Percentiles rank a stretch among this genome's conserved stretches.
Evolutionary conservation across 352 stramenopile species (phyloP).

Genomic region (Globisporangium okanoganense): DNA sequence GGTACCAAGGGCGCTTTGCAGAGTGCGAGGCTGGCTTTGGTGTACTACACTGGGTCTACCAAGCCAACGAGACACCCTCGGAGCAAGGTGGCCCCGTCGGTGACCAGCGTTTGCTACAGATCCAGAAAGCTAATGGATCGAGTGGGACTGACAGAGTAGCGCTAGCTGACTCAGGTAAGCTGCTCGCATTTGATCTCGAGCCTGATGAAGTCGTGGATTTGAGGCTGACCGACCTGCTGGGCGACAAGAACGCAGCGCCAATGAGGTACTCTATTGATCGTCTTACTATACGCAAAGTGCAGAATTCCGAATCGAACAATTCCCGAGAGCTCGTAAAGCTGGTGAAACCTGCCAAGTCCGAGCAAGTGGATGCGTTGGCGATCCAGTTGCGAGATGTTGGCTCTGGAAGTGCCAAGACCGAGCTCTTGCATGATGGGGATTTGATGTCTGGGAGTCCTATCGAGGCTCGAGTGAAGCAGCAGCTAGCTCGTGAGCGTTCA

Average conservation of each 20-base stretch:
- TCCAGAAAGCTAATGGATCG: not conserved
- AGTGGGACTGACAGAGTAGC: not conserved
- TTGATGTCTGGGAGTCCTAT: constrained; percentile 6
- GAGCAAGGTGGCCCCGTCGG: no score
- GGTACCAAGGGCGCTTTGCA: not conserved
- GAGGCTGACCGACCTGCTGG: not conserved
- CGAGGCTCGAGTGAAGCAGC: not conserved
- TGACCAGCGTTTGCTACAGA: not conserved
- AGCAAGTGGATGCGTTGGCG: not conserved
- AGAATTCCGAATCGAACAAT: not conserved
- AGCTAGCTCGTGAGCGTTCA: not conserved
- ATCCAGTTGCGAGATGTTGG: not conserved
- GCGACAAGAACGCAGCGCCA: not conserved
- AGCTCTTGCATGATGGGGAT: constrained; percentile 1
- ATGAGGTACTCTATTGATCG: not conserved
- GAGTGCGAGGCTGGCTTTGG: constrained; percentile 8
- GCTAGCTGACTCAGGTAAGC: not conserved
- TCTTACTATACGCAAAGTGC: not conserved
- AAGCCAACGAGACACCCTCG: not conserved
- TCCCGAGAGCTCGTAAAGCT: not conserved
- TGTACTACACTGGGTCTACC: constrained; percentile 6
- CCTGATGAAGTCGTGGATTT: not conserved
- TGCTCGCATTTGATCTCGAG: not conserved
- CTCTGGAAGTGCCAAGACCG: not conserved
- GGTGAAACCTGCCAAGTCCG: not conserved